Base-by-base conservation (phyloP, 257 asterid genomes). In the Buddleja alternifolia region DNA sequence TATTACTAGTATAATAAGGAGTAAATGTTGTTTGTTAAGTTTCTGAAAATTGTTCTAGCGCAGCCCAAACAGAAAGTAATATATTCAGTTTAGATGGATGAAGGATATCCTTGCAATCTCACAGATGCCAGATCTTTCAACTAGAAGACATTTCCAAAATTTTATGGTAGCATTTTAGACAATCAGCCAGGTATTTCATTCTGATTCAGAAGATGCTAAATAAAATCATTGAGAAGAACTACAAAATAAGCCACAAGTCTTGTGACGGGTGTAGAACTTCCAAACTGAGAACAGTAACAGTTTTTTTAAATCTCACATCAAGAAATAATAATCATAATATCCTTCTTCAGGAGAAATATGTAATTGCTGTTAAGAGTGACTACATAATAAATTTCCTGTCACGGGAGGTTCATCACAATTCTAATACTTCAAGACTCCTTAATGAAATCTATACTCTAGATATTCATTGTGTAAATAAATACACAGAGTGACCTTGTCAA, bases 101-200 rank as follows among this genome's bases (percentile, higher is more conserved):
- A 23, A 24, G n/a, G 56, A 34, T 39, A 44, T 10, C 7, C 14
- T 69, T 46, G 29, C 75, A 60, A 50, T 70, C 45, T 8, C 48
- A 48, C 37, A 71, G 8, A 45, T 32, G 10, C 29, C 45, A 16
- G 19, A 39, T 46, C 63, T 71, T 71, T 55, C 36, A 42, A 23
- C 51, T 47, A 16, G 6, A 68, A 41, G 46, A 48, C 63, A 36
- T 21, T 25, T 52, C 14, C 50, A 40, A 29, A 48, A 52, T 8
- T 29, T 4, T 25, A 42, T 19, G 42, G 44, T 24, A 57, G 25
- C 20, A 32, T 48, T 36, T 37, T 34, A 20, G 41, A 34, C 59
- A 37, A 70, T 47, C 8, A 36, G 44, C 15, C 40, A 8, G 50
- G 51, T 53, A 53, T 41, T 39, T 23, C 29, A 29, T 40, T 51